A percentile compares a stretch with the other conserved stretches of the same genome.
phyloP scores from a whole-genome alignment of 768 basidiomycete species.

The Auricularia sp. region DNA sequence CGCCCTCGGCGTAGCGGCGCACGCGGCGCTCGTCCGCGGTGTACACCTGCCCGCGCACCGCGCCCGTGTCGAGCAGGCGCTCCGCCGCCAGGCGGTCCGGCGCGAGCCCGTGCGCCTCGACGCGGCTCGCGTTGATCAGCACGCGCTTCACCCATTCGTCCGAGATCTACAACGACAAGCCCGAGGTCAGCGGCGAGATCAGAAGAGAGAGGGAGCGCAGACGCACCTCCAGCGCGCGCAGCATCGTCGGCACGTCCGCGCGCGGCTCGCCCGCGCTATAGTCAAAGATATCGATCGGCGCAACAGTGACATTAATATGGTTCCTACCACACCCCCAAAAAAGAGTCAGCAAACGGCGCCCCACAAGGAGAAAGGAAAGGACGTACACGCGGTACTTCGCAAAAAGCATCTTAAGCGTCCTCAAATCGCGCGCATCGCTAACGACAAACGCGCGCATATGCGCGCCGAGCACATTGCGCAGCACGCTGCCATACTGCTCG shows the following conservation, averaged over 20 bases:
- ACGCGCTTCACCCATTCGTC: conserved; percentile 69
- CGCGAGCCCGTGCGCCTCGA: conserved; percentile 67
- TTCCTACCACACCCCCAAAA: conserved; percentile 23
- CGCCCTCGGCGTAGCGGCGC: conserved; percentile 64
- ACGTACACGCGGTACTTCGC: neutral
- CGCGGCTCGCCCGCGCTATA: conserved; percentile 65
- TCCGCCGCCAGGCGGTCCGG: conserved; percentile 56
- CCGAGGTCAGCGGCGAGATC: conserved; percentile 2
- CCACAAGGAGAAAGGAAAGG: neutral
- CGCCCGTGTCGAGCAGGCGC: conserved; percentile 26
- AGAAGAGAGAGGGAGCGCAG: neutral
- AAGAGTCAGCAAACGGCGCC: neutral
- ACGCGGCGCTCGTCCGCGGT: conserved; percentile 54
- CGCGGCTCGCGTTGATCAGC: conserved; percentile 61
- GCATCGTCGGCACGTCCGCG: conserved; percentile 52
- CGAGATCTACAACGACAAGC: conserved; percentile 42
- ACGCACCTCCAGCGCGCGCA: conserved; percentile 72
- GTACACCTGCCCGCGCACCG: conserved; percentile 46
- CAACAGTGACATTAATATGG: conserved; percentile 47
- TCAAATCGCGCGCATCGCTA: conserved; percentile 56
- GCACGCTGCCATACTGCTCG: conserved; percentile 48
- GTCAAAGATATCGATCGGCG: conserved; percentile 72
- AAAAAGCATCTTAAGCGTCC: conserved; percentile 43
- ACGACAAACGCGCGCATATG: conserved; percentile 65
- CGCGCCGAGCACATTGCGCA: conserved; percentile 50